Percentiles rank a stretch among this genome's conserved stretches.
Evolutionary conservation across 805 yeast species (phyloP).

Genomic region (Metschnikowia cerradonensis): DNA sequence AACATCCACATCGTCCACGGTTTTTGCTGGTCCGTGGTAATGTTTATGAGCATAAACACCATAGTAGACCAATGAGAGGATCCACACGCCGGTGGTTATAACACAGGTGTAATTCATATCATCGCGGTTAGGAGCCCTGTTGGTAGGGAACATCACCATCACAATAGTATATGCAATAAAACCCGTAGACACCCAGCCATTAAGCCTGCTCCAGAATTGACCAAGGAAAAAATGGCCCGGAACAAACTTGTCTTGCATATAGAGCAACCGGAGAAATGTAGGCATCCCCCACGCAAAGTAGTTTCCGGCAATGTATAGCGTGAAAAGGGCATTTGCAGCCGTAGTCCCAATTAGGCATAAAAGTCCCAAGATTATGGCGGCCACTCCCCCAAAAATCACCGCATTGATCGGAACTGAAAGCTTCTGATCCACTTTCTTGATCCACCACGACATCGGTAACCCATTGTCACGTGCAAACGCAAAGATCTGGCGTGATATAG

Average conservation of each 20-base stretch:
- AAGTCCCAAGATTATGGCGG: conserved; percentile 52
- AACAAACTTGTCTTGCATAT: conserved; percentile 45
- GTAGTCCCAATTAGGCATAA: conserved; percentile 54
- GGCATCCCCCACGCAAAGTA: conserved; percentile 63
- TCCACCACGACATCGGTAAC: conserved; percentile 48
- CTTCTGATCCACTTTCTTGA: conserved; percentile 54
- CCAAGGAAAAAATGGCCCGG: conserved; percentile 73
- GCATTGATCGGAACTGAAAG: conserved; percentile 66
- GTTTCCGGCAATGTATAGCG: conserved; percentile 60
- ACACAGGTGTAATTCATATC: conserved; percentile 71
- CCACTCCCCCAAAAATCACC: conserved; percentile 41
- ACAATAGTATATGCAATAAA: conserved; percentile 54
- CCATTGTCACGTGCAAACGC: conserved; percentile 78
- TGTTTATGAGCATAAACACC: conserved; percentile 47
- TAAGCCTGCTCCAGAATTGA: conserved; percentile 36
- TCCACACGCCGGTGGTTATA: conserved; percentile 59
- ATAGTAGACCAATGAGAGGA: conserved; percentile 50
- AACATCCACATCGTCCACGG: conserved; percentile 15
- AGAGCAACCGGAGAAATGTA: conserved; percentile 41
- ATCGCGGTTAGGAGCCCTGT: conserved; percentile 33
- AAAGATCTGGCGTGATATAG: conserved; percentile 68
- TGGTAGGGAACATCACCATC: conserved; percentile 60
- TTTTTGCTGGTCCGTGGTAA: conserved; percentile 52
- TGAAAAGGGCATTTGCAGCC: conserved; percentile 67
- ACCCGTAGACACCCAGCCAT: conserved; percentile 44